These are phyloP conservation scores for Calonectria montana DNA, from an alignment of 2,329 filamentous ascomycete genomes.

Conservation along the genomic window DNA sequence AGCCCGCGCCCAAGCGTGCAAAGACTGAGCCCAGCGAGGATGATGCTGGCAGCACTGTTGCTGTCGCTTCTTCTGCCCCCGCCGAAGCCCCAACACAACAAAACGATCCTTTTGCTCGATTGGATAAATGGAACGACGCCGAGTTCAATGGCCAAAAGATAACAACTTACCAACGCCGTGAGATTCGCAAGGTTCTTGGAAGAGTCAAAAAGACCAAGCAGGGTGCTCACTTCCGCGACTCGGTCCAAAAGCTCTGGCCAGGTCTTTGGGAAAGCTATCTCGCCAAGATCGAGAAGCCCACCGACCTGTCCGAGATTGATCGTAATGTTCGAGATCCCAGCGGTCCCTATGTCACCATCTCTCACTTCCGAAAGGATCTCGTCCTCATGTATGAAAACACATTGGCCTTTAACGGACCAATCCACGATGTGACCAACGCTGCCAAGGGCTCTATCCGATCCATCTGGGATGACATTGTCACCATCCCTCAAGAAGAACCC, in stretches of 20 bases:
- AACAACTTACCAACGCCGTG: constrained; percentile 69
- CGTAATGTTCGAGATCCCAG: constrained; percentile 76
- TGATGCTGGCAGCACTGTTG: constrained; percentile 36
- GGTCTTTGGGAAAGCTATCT: constrained; percentile 79
- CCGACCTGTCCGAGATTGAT: constrained; percentile 88
- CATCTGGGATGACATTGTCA: constrained; percentile 59
- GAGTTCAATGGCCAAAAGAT: constrained; percentile 62
- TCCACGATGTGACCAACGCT: constrained; percentile 76
- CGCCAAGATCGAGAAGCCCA: constrained; percentile 77
- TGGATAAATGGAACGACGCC: constrained; percentile 55
- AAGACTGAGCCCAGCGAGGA: constrained; percentile 73
- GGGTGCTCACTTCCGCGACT: constrained; percentile 78
- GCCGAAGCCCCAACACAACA: constrained; percentile 35
- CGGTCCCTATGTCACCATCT: constrained; percentile 71
- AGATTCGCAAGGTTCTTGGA: constrained; percentile 73
- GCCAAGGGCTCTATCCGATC: constrained; percentile 67
- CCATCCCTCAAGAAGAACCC: constrained; percentile 64
- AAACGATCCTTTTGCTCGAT: constrained; percentile 42
- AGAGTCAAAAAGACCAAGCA: constrained; percentile 89
- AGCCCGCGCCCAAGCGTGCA: constrained; percentile 83
- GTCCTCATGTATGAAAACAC: constrained; percentile 84
- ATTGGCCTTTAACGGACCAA: constrained; percentile 81
- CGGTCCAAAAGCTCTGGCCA: constrained; percentile 82
- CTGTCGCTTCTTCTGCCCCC: constrained; percentile 28
- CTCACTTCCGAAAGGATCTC: constrained; percentile 80